Conservation (phyloP, 257 asterid genomes). For the Apocynum venetum region DNA sequence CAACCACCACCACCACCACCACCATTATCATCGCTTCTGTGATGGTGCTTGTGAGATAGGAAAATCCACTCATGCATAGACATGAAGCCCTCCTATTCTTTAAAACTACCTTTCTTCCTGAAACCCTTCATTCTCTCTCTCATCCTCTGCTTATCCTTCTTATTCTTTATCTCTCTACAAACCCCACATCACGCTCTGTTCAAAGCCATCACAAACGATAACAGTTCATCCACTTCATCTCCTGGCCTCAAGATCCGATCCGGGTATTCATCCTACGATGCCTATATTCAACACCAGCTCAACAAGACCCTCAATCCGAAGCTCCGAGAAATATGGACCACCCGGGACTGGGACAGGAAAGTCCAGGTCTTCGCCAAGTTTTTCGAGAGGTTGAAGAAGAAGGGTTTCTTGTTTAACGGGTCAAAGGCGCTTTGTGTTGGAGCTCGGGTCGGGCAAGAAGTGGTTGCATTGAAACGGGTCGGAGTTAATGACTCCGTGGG, state of each 20-base stretch:
- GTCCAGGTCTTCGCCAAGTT: constrained; percentile 60
- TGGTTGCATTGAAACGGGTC: constrained; percentile 66
- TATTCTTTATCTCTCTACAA: constrained; percentile 44
- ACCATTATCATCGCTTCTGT: background rate
- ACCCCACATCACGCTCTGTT: constrained; percentile 21
- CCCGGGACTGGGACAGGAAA: constrained; percentile 90
- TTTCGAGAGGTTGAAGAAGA: constrained; percentile 41
- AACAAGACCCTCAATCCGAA: constrained; percentile 89
- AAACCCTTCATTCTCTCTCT: constrained; percentile 47
- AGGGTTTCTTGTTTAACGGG: constrained; percentile 33
- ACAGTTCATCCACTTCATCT: background rate
- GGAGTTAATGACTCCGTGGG: constrained; percentile 72
- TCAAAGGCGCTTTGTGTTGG: constrained; percentile 75
- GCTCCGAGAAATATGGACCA: constrained; percentile 76
- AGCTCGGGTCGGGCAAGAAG: constrained; percentile 96
- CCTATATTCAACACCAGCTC: constrained; percentile 75
- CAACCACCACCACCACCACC: background rate
- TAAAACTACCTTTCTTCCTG: constrained; percentile 32
- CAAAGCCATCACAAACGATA: constrained; percentile 7
- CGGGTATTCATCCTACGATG: constrained; percentile 73
- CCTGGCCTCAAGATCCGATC: constrained; percentile 77
- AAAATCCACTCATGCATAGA: constrained; percentile 26
- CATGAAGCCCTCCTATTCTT: constrained; percentile 37
- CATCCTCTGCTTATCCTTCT: constrained; percentile 38
- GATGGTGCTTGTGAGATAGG: background rate